Percentiles rank a stretch among this genome's conserved stretches.
Evolutionary conservation across 1,284 basidiomycete genomes (phyloP).

Genomic region (Cutaneotrichosporon mucoides): DNA sequence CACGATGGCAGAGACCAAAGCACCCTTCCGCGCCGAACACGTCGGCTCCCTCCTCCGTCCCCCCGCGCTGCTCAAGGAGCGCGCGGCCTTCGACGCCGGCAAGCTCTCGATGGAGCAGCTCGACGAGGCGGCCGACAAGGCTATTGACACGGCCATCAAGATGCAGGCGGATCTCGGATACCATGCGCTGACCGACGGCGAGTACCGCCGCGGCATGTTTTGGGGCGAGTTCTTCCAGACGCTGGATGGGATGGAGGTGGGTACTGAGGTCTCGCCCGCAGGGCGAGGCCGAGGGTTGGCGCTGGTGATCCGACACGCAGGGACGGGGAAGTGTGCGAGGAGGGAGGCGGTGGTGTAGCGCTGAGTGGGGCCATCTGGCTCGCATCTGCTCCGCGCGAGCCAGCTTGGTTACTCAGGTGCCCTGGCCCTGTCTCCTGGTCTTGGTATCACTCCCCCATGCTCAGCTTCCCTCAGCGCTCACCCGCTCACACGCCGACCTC

Average conservation of each 20-base stretch:
- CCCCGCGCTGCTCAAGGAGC: constrained; percentile 31
- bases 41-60: constrained; percentile 46
- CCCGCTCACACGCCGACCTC: too few species aligned
- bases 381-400: too few species aligned
- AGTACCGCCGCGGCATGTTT: constrained; percentile 41
- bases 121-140: constrained; percentile 41
- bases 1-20: constrained; percentile 8
- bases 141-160: constrained; percentile 44
- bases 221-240: constrained; percentile 60
- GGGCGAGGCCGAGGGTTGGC: too few species aligned
- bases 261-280: too few species aligned
- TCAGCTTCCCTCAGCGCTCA: too few species aligned
- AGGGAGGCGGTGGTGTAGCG: too few species aligned
- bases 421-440: too few species aligned
- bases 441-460: too few species aligned
- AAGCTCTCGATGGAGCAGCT: constrained; percentile 33
- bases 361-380: too few species aligned
- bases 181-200: constrained; percentile 48
- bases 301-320: too few species aligned
- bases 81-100: constrained; percentile 34
- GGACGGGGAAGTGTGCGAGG: too few species aligned
- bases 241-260: constrained; percentile 57
- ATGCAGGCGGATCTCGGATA: constrained; percentile 39
- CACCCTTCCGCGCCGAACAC: constrained; percentile 47
- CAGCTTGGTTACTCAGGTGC: too few species aligned